Evolutionary conservation across 2,329 filamentous ascomycete species (phyloP), one percentile per base, ranked within the genome.

Genomic region (Phialophora chinensis): DNA sequence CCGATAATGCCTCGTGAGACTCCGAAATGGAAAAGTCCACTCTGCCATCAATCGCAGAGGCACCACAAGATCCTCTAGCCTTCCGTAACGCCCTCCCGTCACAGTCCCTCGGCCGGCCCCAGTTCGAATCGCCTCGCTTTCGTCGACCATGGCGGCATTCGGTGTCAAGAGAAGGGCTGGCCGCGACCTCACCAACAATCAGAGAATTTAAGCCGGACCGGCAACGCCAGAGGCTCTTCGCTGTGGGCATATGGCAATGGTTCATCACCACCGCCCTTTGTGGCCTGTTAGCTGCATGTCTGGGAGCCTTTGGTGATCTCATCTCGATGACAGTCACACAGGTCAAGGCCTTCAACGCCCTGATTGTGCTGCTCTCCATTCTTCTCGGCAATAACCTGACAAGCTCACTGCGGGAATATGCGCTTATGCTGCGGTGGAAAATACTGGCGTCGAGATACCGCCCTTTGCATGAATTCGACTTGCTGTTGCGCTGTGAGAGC

Each of bases 281-380:
- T 52, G 69, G 65, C 14, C 64, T 68, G 17, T 56, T 71, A 17
- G 69, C 67, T 10, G 60, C 50, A 52, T 68, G 65, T 38, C 61
- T 71, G 29, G 60, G 53, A 12, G 59, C 38, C 4, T 73, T 72
- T 58, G 65, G 66, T 17, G 52, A 59, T 25, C 56, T 66, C 5
- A 17, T 53, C 8, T 64, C 44, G 25, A 68, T 73, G 61, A 70
- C 57, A 1, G 66, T 69, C 17, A 38, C 55, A 25, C 66, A 71
- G 44, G 66, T 71, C 55, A 71, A 72, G 29, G 65, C 67, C 3
- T 73, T 73, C 68, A 73, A 73, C 47, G 71, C 72, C 8, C 35
- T 72, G 10, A 73, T 72, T 23, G 69, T 68, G 47, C 42, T 69
- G 17, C 60, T 72, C 3, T 72, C 71, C 3, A 47, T 73, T 17